These are phyloP conservation scores for Pelargonium australe DNA, from an alignment of 441 rosid genomes.

Conservation along the genomic window DNA sequence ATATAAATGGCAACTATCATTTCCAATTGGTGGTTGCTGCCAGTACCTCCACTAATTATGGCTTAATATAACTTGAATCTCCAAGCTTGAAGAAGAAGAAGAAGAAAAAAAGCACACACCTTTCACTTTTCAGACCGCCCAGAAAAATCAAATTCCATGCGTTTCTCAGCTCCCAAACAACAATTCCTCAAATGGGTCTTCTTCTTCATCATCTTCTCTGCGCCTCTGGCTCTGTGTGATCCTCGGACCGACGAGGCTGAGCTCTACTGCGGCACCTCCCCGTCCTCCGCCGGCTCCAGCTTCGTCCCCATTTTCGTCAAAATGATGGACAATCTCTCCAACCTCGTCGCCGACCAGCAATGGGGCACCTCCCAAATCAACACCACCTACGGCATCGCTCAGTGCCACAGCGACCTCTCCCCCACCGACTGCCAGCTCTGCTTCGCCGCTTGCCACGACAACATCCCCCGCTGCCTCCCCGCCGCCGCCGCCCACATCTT, in stretches of 20 bases:
- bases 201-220: conserved; percentile 6
- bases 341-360: not conserved
- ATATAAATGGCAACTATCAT: too few relatives aligned
- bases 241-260: conserved; percentile 14
- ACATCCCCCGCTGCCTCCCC: conserved; percentile 34
- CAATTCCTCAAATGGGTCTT: not conserved
- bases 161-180: not conserved
- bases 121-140: too few relatives aligned
- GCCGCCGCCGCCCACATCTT: conserved; percentile 38
- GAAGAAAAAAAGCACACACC: too few relatives aligned
- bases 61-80: too few relatives aligned
- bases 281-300: not conserved
- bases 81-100: too few relatives aligned
- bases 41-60: too few relatives aligned
- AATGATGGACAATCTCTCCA: not conserved
- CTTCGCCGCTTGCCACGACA: conserved; percentile 27
- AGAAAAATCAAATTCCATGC: not conserved
- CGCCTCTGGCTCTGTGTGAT: not conserved
- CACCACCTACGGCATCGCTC: not conserved
- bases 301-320: not conserved
- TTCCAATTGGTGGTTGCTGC: too few relatives aligned
- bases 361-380: not conserved
- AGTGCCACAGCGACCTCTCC: conserved; percentile 47
- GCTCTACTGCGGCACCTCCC: conserved; percentile 24
- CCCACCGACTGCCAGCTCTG: conserved; percentile 41